A percentile compares a stretch with the other conserved stretches of the same genome.
Conservation (phyloP, 2,329 filamentous ascomycete genomes). For the Alternaria postmessia region DNA sequence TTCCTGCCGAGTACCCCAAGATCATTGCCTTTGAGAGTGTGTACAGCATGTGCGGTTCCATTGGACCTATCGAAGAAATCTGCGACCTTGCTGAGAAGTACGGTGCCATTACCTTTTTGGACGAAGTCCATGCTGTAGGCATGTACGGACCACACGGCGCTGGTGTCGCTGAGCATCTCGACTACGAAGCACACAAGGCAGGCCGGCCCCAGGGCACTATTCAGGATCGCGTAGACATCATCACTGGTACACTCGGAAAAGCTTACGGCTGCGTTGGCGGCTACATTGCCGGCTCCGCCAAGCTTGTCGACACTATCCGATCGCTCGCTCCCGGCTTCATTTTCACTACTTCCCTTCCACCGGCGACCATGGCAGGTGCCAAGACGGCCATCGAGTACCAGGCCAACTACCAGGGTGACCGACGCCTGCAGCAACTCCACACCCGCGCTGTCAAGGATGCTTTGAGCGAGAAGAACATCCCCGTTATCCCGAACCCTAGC, state of each 20-base stretch:
- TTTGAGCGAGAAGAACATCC: conserved; percentile 80
- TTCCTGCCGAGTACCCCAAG: conserved; percentile 87
- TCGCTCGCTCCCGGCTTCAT: conserved; percentile 98
- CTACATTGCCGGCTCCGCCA: conserved; percentile 90
- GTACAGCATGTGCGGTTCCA: conserved; percentile 98
- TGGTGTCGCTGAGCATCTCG: conserved; percentile 95
- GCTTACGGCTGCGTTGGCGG: conserved; percentile 97
- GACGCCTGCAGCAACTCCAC: conserved; percentile 92
- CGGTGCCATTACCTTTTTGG: conserved; percentile 94
- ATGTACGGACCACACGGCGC: conserved; percentile 98
- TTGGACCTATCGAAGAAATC: conserved; percentile 94
- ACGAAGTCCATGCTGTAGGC: conserved; percentile 98
- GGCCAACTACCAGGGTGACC: conserved; percentile 82
- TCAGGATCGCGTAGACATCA: conserved; percentile 97
- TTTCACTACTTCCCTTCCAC: conserved; percentile 96
- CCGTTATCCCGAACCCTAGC: conserved; percentile 96
- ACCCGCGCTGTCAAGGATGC: conserved; percentile 92
- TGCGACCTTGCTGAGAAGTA: conserved; percentile 98
- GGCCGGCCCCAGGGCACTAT: conserved; percentile 81
- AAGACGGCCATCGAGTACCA: conserved; percentile 94
- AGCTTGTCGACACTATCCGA: conserved; percentile 89
- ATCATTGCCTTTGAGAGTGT: conserved; percentile 99
- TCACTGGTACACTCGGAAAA: conserved; percentile 96
- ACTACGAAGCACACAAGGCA: conserved; percentile 84
- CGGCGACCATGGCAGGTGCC: conserved; percentile 95